phyloP scores from a whole-genome alignment of 202 grass and related monocot species.

The Eragrostis tef region DNA sequence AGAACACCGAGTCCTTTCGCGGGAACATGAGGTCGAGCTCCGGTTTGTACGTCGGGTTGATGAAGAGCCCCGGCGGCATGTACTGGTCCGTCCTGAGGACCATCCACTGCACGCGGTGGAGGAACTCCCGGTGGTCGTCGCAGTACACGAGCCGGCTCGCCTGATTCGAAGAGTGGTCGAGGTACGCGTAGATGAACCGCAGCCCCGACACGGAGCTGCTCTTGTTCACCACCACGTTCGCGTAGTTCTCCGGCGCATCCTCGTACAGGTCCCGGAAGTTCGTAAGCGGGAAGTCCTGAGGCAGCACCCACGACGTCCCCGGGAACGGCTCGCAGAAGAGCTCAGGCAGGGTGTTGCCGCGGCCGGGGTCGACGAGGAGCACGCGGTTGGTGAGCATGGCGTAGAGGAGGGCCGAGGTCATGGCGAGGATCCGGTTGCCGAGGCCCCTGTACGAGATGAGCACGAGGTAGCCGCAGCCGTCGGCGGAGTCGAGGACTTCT shows the following conservation, averaged over 20 bases:
- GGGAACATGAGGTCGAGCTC: conserved; percentile 74
- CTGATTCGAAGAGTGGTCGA: conserved; percentile 55
- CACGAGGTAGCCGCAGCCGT: conserved; percentile 66
- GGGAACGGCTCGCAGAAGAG: conserved; percentile 93
- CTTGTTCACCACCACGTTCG: conserved; percentile 51
- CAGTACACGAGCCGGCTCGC: conserved; percentile 75
- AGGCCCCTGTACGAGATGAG: conserved; percentile 67
- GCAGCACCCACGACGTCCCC: conserved; percentile 69
- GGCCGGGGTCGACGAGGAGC: conserved; percentile 55
- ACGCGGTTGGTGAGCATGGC: conserved; percentile 67
- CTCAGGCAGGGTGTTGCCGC: conserved; percentile 40
- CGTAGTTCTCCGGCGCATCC: conserved; percentile 51
- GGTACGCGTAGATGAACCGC: conserved; percentile 64
- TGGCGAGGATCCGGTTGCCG: conserved; percentile 72
- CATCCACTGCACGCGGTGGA: conserved; percentile 69
- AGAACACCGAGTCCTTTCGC: conserved; percentile 70
- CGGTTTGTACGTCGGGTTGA: conserved; percentile 62
- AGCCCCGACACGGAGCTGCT: conserved; percentile 26
- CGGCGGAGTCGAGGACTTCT: not conserved
- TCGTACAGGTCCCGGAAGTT: conserved; percentile 42
- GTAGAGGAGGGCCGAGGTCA: conserved; percentile 79
- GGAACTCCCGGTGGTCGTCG: conserved; percentile 55
- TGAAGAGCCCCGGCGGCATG: conserved; percentile 71
- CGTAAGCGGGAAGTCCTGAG: conserved; percentile 58
- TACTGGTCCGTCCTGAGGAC: conserved; percentile 71